Percentiles rank a stretch among this genome's conserved stretches.
Conservation (phyloP, 2,329 filamentous ascomycete species). For the Thelonectria blattea region DNA sequence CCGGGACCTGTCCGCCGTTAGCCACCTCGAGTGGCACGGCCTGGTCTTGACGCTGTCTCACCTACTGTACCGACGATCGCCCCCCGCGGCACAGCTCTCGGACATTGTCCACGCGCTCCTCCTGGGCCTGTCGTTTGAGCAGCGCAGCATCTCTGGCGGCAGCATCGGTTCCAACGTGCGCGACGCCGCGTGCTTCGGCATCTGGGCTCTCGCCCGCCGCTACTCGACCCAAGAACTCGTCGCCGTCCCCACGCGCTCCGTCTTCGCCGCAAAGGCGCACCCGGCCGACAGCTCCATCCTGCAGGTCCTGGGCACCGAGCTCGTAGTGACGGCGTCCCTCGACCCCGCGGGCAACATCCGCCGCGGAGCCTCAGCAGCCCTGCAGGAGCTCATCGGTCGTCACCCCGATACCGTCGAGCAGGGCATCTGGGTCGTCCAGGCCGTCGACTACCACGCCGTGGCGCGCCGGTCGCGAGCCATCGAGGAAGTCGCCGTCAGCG, state of each 20-base stretch:
- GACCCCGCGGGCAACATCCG: slow-evolving; percentile 94
- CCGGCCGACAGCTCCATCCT: slow-evolving; percentile 58
- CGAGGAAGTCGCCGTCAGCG: slow-evolving; percentile 73
- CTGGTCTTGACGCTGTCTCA: slow-evolving; percentile 87
- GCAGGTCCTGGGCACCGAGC: slow-evolving; percentile 79
- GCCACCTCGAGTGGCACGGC: slow-evolving; percentile 90
- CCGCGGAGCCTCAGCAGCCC: slow-evolving; percentile 86
- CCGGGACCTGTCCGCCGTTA: slow-evolving; percentile 74
- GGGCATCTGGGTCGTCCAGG: slow-evolving; percentile 86
- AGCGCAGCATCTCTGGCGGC: slow-evolving; percentile 82
- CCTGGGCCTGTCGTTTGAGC: slow-evolving; percentile 85
- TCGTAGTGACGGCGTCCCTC: slow-evolving; percentile 81
- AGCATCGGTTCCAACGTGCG: slow-evolving; percentile 89
- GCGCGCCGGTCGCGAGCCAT: slow-evolving; percentile 86
- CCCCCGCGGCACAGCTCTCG: slow-evolving; percentile 71
- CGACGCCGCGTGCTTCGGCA: slow-evolving; percentile 94
- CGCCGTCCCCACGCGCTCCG: slow-evolving; percentile 58
- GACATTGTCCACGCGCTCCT: slow-evolving; percentile 79
- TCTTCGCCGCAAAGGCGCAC: slow-evolving; percentile 49
- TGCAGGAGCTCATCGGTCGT: slow-evolving; percentile 92
- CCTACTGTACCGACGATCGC: slow-evolving; percentile 82
- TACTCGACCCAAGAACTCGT: slow-evolving; percentile 83
- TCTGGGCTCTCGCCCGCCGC: slow-evolving; percentile 89
- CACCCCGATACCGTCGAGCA: slow-evolving; percentile 84
- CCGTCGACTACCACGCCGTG: slow-evolving; percentile 91